Evolutionary conservation across 345 rosid genomes (phyloP).

Genomic region (Aquilaria yunnanensis): DNA sequence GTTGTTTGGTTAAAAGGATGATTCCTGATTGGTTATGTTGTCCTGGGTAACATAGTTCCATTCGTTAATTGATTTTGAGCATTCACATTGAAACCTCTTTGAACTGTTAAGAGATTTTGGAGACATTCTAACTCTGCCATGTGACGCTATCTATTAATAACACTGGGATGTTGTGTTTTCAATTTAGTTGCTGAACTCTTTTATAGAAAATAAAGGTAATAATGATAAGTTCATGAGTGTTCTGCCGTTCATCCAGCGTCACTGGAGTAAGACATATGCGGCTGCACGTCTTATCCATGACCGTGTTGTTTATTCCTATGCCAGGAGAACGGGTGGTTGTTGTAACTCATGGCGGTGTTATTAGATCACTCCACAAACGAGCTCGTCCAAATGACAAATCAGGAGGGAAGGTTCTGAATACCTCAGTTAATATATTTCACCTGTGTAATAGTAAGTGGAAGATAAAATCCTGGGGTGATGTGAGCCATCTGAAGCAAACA

Average conservation of each 20-base stretch:
- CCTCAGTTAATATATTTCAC: conserved; percentile 59
- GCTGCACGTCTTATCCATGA: too few species aligned
- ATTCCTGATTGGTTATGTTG: background rate
- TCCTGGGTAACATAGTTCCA: too few species aligned
- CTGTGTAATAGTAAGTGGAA: conserved; percentile 46
- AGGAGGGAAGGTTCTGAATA: conserved; percentile 47
- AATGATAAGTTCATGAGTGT: too few species aligned
- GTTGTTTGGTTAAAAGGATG: background rate
- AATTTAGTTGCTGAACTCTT: too few species aligned
- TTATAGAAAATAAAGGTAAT: too few species aligned
- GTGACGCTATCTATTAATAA: background rate
- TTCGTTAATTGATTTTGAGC: too few species aligned
- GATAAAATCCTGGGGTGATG: conserved; percentile 52
- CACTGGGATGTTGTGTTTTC: background rate
- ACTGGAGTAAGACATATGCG: too few species aligned
- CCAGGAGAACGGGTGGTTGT: conserved; percentile 65
- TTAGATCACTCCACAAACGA: conserved; percentile 52
- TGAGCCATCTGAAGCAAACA: conserved; percentile 45
- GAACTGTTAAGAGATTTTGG: background rate
- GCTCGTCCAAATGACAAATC: conserved; percentile 50
- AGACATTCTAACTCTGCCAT: background rate
- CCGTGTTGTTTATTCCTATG: background rate
- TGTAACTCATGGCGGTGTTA: conserved; percentile 74
- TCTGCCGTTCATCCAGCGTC: too few species aligned
- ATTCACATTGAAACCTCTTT: background rate